These are phyloP conservation scores for Cryptosporidium viatorum DNA, from an alignment of 169 alveolate species.

Conservation along the genomic window DNA sequence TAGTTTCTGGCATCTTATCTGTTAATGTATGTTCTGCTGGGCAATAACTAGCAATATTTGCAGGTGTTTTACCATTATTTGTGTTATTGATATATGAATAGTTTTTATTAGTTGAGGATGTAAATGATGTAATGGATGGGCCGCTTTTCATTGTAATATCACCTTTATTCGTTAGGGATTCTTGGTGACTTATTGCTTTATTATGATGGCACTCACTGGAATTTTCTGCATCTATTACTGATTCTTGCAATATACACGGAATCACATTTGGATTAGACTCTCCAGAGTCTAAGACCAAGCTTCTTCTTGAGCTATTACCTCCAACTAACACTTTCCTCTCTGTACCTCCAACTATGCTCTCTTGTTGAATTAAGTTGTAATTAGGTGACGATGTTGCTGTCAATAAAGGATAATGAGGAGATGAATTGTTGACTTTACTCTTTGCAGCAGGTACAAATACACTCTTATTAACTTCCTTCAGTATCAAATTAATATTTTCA, in stretches of 20 bases:
- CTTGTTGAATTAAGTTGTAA: conserved; percentile 2
- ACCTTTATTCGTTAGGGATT: background rate
- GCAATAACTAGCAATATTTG: conserved; percentile 55
- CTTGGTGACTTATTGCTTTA: background rate
- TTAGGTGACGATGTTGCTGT: conserved; percentile 71
- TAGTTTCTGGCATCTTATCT: conserved; percentile 61
- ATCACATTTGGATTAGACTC: conserved; percentile 18
- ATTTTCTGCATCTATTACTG: background rate
- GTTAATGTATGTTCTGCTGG: conserved; percentile 53
- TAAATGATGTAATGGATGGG: background rate
- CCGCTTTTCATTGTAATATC: background rate
- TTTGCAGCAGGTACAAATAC: conserved; percentile 22
- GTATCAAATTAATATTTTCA: background rate
- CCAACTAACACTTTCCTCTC: background rate
- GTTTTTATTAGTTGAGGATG: background rate
- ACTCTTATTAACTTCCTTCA: conserved; percentile 3
- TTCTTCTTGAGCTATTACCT: conserved; percentile 29
- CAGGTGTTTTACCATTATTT: background rate
- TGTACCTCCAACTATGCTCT: background rate
- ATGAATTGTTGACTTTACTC: background rate
- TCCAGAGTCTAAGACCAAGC: conserved; percentile 19
- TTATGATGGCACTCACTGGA: conserved; percentile 6
- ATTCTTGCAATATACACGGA: conserved; percentile 53
- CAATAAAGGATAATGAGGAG: conserved; percentile 37
- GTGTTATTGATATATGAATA: conserved; percentile 6